These are phyloP conservation scores for Candolleomyces aberdarensis DNA, from an alignment of 768 basidiomycete genomes.

Conservation along the genomic window DNA sequence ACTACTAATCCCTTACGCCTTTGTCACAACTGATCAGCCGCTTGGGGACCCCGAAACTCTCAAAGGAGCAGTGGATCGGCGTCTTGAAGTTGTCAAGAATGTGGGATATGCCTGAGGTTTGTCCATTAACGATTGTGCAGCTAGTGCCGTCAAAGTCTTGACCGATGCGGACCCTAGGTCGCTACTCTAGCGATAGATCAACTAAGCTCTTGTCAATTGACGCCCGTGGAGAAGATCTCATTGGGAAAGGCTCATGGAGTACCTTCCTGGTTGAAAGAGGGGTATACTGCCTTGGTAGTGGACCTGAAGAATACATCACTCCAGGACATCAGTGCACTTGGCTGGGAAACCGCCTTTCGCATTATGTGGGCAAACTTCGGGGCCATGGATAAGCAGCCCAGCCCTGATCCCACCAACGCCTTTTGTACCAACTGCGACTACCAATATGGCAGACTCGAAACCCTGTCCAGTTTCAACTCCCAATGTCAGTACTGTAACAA, in stretches of 20 bases:
- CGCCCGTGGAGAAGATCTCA: background rate
- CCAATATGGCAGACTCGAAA: no score
- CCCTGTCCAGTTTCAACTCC: no score
- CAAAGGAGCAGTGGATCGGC: background rate
- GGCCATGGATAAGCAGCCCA: background rate
- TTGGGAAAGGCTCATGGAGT: background rate
- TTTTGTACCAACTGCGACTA: no score
- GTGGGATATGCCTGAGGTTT: background rate
- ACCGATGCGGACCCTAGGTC: background rate
- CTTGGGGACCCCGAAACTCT: background rate
- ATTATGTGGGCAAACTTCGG: background rate
- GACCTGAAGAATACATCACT: background rate
- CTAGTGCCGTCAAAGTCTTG: no score
- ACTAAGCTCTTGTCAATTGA: background rate
- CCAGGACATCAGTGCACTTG: background rate
- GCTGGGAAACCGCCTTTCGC: background rate
- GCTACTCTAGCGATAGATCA: background rate
- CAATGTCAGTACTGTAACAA: no score
- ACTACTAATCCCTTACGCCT: background rate
- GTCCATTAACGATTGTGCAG: no score
- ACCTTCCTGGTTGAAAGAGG: background rate
- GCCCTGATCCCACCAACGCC: background rate
- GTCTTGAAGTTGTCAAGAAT: background rate
- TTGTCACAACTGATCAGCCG: background rate
- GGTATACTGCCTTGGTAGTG: background rate